Evolutionary conservation across 2,329 filamentous ascomycete species (phyloP).

Genomic region (Calonectria pseudoturangicola): DNA sequence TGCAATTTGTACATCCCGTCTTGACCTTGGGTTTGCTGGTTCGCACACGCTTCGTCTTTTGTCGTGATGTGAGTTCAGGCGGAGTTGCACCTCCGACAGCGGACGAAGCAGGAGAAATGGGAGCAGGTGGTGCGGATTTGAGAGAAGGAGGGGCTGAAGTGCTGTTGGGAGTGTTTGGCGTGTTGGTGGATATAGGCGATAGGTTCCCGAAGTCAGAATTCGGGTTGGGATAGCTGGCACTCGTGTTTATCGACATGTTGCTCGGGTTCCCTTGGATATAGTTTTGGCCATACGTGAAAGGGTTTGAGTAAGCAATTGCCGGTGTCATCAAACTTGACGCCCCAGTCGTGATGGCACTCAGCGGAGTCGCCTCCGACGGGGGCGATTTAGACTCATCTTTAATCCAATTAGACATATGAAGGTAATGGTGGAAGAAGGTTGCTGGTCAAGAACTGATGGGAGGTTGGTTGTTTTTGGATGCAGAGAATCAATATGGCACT

Average conservation of each 20-base stretch:
- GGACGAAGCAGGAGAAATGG: slow-evolving; percentile 23
- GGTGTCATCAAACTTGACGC: slow-evolving; percentile 31
- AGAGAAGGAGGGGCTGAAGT: slow-evolving; percentile 25
- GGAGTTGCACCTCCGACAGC: slow-evolving; percentile 18
- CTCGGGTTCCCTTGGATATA: slow-evolving; percentile 34
- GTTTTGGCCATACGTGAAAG: slow-evolving; percentile 34
- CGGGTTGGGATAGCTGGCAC: slow-evolving; percentile 15
- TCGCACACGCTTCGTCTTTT: slow-evolving; percentile 65
- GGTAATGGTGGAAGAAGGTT: neutral
- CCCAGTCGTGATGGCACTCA: slow-evolving; percentile 34
- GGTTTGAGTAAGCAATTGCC: slow-evolving; percentile 32
- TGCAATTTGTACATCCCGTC: slow-evolving; percentile 81
- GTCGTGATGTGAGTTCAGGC: slow-evolving; percentile 23
- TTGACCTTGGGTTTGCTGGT: slow-evolving; percentile 78
- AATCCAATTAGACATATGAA: slow-evolving; percentile 50
- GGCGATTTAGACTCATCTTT: slow-evolving; percentile 50
- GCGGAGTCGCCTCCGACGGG: slow-evolving; percentile 41
- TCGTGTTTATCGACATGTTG: slow-evolving; percentile 25
- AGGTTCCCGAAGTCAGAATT: slow-evolving; percentile 9
- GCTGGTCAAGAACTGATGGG: neutral
- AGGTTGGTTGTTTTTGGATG: neutral
- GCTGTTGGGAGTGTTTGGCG: slow-evolving; percentile 37
- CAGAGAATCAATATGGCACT: slow-evolving; percentile 6
- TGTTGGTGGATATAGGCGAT: slow-evolving; percentile 31
- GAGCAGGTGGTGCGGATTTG: slow-evolving; percentile 35